These are phyloP conservation scores for Theileria annulata DNA, from an alignment of 169 alveolate species.

Conservation along the genomic window DNA sequence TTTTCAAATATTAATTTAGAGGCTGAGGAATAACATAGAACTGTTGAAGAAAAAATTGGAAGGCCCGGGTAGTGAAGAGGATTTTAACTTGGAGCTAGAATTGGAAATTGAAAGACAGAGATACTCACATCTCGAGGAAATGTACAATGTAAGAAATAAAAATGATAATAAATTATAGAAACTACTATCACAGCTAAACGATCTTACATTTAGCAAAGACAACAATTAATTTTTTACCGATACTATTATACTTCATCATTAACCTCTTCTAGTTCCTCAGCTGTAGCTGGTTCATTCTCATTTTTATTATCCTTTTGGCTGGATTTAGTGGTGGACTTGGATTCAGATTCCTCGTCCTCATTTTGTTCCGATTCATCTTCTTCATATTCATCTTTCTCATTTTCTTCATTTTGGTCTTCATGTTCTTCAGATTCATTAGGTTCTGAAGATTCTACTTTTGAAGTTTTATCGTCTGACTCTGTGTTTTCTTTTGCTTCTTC, in stretches of 20 bases:
- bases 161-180: conserved; percentile 7
- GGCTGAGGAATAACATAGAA: neutral
- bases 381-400: conserved; percentile 12
- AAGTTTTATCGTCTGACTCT: conserved; percentile 15
- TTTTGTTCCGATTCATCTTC: neutral
- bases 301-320: conserved; percentile 9
- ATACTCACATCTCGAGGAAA: conserved; percentile 4
- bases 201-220: neutral
- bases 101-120: conserved; percentile 15
- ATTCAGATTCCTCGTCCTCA: conserved; percentile 1
- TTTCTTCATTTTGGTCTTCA: neutral
- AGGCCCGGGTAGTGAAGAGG: neutral
- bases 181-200: conserved; percentile 5
- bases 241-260: conserved; percentile 41
- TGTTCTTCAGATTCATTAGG: conserved; percentile 26
- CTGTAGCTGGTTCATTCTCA: conserved; percentile 2
- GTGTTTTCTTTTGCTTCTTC: conserved; percentile 8
- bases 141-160: conserved; percentile 18
- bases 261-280: conserved; percentile 41
- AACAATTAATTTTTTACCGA: neutral
- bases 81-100: neutral
- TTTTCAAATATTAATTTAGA: neutral
- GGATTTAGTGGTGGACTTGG: neutral
- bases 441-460: neutral
- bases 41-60: neutral